Conservation (phyloP, 2,329 filamentous ascomycete genomes). For the Aspergillus alliaceus region DNA sequence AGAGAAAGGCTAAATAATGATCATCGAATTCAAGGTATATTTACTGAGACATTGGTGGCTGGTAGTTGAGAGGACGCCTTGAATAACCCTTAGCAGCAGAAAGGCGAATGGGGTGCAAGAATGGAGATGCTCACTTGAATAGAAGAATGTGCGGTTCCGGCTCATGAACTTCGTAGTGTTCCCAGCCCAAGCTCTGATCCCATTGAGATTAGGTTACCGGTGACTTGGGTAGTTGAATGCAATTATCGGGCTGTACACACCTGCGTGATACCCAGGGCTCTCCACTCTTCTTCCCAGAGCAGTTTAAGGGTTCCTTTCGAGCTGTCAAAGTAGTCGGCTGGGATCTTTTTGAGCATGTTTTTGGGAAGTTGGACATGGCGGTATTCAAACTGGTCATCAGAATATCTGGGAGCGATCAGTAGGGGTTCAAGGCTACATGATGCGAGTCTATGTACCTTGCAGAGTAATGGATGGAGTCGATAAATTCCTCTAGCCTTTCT, state of each 20-base stretch:
- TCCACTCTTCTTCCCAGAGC: slow-evolving; percentile 98
- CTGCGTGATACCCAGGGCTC: slow-evolving; percentile 94
- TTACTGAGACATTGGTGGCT: slow-evolving; percentile 58
- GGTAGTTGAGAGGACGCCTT: slow-evolving; percentile 82
- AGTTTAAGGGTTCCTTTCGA: slow-evolving; percentile 90
- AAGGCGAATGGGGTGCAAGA: background rate
- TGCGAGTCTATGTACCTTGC: slow-evolving; percentile 62
- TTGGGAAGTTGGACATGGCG: slow-evolving; percentile 97
- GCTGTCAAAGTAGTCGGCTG: slow-evolving; percentile 88
- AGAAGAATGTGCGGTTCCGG: slow-evolving; percentile 97
- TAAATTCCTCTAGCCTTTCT: slow-evolving; percentile 82
- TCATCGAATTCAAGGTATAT: background rate
- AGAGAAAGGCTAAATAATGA: slow-evolving; percentile 1
- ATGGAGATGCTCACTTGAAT: slow-evolving; percentile 75
- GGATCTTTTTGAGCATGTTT: slow-evolving; percentile 96
- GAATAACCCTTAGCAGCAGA: slow-evolving; percentile 19
- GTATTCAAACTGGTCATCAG: slow-evolving; percentile 90
- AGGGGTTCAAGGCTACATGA: slow-evolving; percentile 6
- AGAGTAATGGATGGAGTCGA: slow-evolving; percentile 94
- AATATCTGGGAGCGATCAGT: slow-evolving; percentile 65
- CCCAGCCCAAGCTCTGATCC: slow-evolving; percentile 94
- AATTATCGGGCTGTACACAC: slow-evolving; percentile 49
- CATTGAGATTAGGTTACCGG: slow-evolving; percentile 3
- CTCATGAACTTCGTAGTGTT: slow-evolving; percentile 98
- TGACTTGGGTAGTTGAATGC: background rate